Percentiles rank a stretch among this genome's conserved stretches.
Conservation (phyloP, 2,329 filamentous ascomycete genomes). For the Lizonia empirigonia region DNA sequence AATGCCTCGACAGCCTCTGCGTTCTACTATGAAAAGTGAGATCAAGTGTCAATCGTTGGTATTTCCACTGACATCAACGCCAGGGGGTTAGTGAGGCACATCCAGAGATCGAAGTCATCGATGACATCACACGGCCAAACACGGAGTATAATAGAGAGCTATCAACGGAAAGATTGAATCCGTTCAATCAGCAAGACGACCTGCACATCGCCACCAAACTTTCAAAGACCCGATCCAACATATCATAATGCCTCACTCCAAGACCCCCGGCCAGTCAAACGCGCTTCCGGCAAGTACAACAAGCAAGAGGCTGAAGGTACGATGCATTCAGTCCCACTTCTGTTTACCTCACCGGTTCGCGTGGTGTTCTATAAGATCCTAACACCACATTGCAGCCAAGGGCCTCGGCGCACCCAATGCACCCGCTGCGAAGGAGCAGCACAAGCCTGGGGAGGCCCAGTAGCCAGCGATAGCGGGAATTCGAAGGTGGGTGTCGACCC, state of each 20-base stretch:
- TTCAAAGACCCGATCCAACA: neutral
- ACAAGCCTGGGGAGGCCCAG: slow-evolving; percentile 22
- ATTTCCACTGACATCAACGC: neutral
- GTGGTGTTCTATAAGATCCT: too few species aligned
- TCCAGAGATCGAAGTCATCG: slow-evolving; percentile 6
- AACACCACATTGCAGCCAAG: slow-evolving; percentile 13
- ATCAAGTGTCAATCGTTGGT: neutral
- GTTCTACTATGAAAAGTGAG: too few species aligned
- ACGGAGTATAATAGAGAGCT: slow-evolving; percentile 6
- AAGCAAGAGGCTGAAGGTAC: slow-evolving; percentile 26
- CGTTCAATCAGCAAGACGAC: neutral
- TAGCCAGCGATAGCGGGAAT: slow-evolving; percentile 25
- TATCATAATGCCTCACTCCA: slow-evolving; percentile 24
- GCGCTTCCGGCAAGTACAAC: slow-evolving; percentile 26
- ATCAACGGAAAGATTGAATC: too few species aligned
- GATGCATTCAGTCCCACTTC: neutral
- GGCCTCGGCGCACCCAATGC: slow-evolving; percentile 26
- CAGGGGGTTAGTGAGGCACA: slow-evolving; percentile 7
- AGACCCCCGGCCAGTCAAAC: slow-evolving; percentile 26
- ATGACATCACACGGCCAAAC: slow-evolving; percentile 8
- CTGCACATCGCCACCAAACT: neutral
- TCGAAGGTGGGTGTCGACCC: slow-evolving; percentile 26
- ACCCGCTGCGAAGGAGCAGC: slow-evolving; percentile 21
- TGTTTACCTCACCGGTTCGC: neutral
- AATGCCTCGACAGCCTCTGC: too few species aligned